phyloP scores from a whole-genome alignment of 2,329 filamentous ascomycete genomes.

The Metarhizium guizhouense region DNA sequence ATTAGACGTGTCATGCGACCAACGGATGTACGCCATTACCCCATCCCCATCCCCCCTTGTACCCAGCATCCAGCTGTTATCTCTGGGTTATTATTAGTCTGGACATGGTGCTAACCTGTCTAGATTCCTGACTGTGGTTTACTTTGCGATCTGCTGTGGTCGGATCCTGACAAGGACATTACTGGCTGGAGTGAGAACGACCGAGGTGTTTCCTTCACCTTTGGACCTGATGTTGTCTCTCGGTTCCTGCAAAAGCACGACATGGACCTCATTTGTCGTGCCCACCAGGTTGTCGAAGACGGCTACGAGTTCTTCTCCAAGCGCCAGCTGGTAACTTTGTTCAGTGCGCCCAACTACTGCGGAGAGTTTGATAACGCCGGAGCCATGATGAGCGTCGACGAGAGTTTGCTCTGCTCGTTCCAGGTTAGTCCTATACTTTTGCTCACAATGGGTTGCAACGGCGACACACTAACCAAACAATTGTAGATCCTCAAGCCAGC shows the following conservation, averaged over 20 bases:
- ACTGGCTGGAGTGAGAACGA: conserved; percentile 99
- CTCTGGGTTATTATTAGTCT: conserved; percentile 12
- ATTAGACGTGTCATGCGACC: conserved; percentile 98
- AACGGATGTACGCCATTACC: conserved; percentile 73
- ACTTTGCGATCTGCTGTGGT: conserved; percentile 96
- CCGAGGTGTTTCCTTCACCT: conserved; percentile 96
- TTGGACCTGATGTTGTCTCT: conserved; percentile 93
- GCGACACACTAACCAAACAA: background rate
- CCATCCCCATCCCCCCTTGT: background rate
- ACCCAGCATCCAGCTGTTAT: background rate
- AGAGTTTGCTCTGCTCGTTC: conserved; percentile 97
- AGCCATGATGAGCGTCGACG: conserved; percentile 99
- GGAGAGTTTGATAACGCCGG: conserved; percentile 99
- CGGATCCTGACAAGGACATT: conserved; percentile 97
- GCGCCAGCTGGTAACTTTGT: conserved; percentile 91
- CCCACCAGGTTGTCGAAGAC: conserved; percentile 97
- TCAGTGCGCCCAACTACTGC: conserved; percentile 98
- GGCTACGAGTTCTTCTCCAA: conserved; percentile 99
- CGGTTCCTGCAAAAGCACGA: conserved; percentile 98
- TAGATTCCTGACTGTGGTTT: conserved; percentile 97
- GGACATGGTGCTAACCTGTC: conserved; percentile 8
- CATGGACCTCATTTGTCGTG: conserved; percentile 98
- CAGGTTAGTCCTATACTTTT: conserved; percentile 52
- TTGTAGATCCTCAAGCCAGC: conserved; percentile 91
- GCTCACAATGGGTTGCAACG: background rate